Percentiles rank a stretch among this genome's conserved stretches.
Conservation (phyloP, 192 early-diverging fungal species). For the Obelidium mucronatum region DNA sequence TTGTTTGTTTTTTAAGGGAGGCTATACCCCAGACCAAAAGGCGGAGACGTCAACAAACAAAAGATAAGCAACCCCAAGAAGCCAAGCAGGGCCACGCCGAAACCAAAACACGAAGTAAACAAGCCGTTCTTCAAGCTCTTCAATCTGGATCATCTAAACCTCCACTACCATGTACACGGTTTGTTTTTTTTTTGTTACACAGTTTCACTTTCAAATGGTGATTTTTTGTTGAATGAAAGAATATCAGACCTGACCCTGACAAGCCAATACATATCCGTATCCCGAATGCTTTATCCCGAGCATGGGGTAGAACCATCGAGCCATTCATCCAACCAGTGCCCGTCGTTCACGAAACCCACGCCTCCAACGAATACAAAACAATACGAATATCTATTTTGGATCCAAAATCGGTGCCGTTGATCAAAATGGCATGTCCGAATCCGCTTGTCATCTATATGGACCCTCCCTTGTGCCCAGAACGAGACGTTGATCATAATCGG, state of each 20-base stretch:
- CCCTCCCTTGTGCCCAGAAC: background rate
- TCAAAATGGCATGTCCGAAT: conserved; percentile 11
- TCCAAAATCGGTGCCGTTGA: background rate
- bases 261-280: conserved; percentile 32
- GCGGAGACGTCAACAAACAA: background rate
- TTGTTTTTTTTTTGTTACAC: conserved; percentile 93
- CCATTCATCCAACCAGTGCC: too few relatives aligned
- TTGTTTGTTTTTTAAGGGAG: too few relatives aligned
- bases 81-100: too few relatives aligned
- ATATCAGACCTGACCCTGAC: conserved; percentile 27
- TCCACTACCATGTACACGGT: conserved; percentile 23
- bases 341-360: too few relatives aligned
- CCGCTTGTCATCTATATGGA: conserved; percentile 31
- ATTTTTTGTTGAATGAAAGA: too few relatives aligned
- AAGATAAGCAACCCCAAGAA: background rate
- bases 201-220: too few relatives aligned
- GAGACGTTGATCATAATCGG: background rate
- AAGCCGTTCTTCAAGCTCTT: background rate
- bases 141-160: conserved; percentile 2
- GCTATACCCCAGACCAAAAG: too few relatives aligned
- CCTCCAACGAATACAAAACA: background rate
- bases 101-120: conserved; percentile 5
- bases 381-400: conserved; percentile 12
- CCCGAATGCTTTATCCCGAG: conserved; percentile 3
- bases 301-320: conserved; percentile 17